A percentile compares a stretch with the other conserved stretches of the same genome.
phyloP scores from a whole-genome alignment of 2,329 filamentous ascomycete species.

The Pseudocercospora ulei region DNA sequence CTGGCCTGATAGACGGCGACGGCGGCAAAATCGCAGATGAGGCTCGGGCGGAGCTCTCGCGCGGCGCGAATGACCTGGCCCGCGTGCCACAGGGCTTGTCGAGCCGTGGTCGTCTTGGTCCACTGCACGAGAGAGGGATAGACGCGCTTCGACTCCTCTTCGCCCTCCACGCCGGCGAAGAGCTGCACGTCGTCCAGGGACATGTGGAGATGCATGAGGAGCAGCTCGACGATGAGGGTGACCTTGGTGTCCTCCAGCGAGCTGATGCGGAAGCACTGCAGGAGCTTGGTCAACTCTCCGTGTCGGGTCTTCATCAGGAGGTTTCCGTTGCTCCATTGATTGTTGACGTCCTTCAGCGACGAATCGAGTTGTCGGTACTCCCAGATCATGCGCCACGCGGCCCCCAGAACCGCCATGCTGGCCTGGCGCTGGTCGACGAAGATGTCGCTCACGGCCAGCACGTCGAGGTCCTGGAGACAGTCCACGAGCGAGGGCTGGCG shows the following conservation, averaged over 20 bases:
- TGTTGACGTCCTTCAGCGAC: conserved; percentile 44
- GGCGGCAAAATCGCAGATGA: conserved; percentile 52
- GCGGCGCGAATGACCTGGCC: conserved; percentile 57
- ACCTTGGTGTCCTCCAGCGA: conserved; percentile 33
- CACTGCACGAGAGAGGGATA: conserved; percentile 53
- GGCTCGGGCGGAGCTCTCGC: conserved; percentile 36
- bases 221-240: conserved; percentile 42
- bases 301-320: conserved; percentile 46
- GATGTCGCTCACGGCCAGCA: conserved; percentile 43
- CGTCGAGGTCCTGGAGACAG: conserved; percentile 48
- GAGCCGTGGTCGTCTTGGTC: conserved; percentile 47
- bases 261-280: conserved; percentile 45
- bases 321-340: conserved; percentile 34
- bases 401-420: conserved; percentile 53
- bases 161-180: conserved; percentile 58
- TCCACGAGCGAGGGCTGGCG: conserved; percentile 48
- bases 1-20: conserved; percentile 60
- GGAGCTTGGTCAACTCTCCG: conserved; percentile 52
- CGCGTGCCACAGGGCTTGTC: conserved; percentile 57
- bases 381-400: conserved; percentile 56
- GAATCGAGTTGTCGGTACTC: conserved; percentile 55
- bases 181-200: conserved; percentile 57
- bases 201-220: conserved; percentile 56
- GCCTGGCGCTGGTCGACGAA: conserved; percentile 50
- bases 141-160: conserved; percentile 53